These are phyloP conservation scores for Stenogyne calaminthoides DNA, from an alignment of 305 asterid genomes.

Conservation along the genomic window DNA sequence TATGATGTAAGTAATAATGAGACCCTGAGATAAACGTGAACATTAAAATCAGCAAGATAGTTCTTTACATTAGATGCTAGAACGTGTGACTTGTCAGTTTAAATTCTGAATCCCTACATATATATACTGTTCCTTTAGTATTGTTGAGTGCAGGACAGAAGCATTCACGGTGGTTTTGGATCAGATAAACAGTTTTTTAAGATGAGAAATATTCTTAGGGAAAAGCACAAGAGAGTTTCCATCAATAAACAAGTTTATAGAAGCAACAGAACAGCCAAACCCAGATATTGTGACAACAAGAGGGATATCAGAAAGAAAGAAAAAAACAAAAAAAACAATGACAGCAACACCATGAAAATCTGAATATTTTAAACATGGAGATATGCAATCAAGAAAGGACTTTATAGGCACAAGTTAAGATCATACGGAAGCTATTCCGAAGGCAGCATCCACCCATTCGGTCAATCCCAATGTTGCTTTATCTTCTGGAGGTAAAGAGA, in stretches of 20 bases:
- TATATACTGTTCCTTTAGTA: conserved; percentile 2
- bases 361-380: conserved; percentile 8
- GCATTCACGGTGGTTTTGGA: conserved; percentile 11
- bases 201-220: conserved; percentile 4
- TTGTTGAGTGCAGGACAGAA: conserved; percentile 2
- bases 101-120: neutral
- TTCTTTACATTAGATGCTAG: conserved; percentile 3
- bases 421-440: conserved; percentile 82
- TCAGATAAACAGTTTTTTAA: neutral
- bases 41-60: conserved; percentile 16
- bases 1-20: neutral
- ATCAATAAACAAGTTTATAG: conserved; percentile 20
- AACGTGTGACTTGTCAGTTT: conserved; percentile 15
- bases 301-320: conserved; percentile 18
- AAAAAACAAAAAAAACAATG: too few species aligned
- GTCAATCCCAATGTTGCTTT: conserved; percentile 91
- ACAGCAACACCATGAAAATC: conserved; percentile 13
- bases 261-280: conserved; percentile 18
- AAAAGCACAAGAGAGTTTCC: conserved; percentile 26
- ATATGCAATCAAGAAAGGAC: conserved; percentile 21
- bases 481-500: conserved; percentile 95
- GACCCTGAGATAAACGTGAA: conserved; percentile 11
- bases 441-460: conserved; percentile 96
- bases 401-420: conserved; percentile 36
- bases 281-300: conserved; percentile 4